These are phyloP conservation scores for Pythium plurisporium DNA, from an alignment of 352 stramenopile species.

Conservation along the genomic window DNA sequence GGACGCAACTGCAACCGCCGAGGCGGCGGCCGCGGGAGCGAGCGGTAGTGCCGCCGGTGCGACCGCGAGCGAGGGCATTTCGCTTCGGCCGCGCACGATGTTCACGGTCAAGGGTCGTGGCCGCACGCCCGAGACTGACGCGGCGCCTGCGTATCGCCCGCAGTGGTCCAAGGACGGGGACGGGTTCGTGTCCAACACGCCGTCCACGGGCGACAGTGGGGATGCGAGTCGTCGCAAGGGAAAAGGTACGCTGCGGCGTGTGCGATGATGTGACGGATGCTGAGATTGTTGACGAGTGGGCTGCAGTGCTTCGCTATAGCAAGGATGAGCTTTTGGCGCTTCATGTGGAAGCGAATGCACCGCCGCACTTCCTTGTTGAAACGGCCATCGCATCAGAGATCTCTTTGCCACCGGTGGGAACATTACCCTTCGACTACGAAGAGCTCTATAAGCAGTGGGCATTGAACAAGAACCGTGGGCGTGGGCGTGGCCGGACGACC, in stretches of 20 bases:
- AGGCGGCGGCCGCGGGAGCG: conserved; percentile 1
- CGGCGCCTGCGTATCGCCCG: conserved; percentile 58
- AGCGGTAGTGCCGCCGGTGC: neutral
- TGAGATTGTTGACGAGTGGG: neutral
- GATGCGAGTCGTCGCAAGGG: conserved; percentile 50
- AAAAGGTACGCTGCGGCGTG: conserved; percentile 38
- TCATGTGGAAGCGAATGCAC: conserved; percentile 49
- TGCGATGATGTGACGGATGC: neutral
- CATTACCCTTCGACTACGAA: conserved; percentile 81
- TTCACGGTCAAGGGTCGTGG: conserved; percentile 84
- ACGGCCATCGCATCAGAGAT: conserved; percentile 64
- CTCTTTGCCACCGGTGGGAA: conserved; percentile 61
- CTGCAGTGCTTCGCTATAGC: conserved; percentile 59
- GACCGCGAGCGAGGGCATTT: conserved; percentile 39
- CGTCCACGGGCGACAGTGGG: conserved; percentile 20
- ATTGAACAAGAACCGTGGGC: conserved; percentile 72
- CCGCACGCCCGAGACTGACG: conserved; percentile 56
- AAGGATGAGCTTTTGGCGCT: conserved; percentile 78
- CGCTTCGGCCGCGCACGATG: conserved; percentile 81
- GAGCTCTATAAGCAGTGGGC: conserved; percentile 88
- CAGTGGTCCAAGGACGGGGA: conserved; percentile 87
- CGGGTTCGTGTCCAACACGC: conserved; percentile 63
- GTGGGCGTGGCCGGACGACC: conserved; percentile 54
- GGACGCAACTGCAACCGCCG: conserved; percentile 4
- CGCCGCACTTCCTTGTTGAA: conserved; percentile 53